A percentile compares a stretch with the other conserved stretches of the same genome.
Conservation (phyloP, 192 early-diverging fungal genomes). For the Coemansia sp. region DNA sequence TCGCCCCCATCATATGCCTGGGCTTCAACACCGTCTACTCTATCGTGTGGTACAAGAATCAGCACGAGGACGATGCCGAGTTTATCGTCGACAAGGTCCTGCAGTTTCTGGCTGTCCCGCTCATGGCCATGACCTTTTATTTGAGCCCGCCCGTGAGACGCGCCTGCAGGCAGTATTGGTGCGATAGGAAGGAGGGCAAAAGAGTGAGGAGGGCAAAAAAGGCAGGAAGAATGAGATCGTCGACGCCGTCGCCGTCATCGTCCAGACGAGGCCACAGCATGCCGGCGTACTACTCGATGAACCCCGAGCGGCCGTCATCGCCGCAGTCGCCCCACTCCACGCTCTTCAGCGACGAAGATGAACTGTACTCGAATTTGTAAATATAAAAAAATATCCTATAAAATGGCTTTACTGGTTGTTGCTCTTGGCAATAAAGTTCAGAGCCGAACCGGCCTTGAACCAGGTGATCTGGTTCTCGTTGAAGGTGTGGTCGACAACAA, state of each 20-base stretch:
- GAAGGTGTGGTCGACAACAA: constrained; percentile 95
- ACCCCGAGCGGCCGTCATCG: background rate
- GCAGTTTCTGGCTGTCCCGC: constrained; percentile 29
- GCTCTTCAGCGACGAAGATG: background rate
- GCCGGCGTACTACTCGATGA: background rate
- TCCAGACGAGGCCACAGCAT: background rate
- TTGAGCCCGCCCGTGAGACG: constrained; percentile 31
- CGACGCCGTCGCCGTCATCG: background rate
- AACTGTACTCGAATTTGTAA: background rate
- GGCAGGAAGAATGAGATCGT: background rate
- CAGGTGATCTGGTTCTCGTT: constrained; percentile 98
- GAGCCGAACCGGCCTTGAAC: constrained; percentile 95
- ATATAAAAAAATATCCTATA: background rate
- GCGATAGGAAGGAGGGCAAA: constrained; percentile 7
- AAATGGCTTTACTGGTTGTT: background rate
- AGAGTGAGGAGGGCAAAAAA: background rate
- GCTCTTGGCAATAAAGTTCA: constrained; percentile 67
- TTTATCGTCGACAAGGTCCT: constrained; percentile 27
- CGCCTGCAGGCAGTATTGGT: constrained; percentile 12
- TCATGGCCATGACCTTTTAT: constrained; percentile 36
- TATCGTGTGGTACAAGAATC: constrained; percentile 19
- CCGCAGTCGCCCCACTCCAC: background rate
- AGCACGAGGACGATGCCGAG: constrained; percentile 1
- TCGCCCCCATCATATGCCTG: constrained; percentile 28
- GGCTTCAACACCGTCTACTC: constrained; percentile 31